Evolutionary conservation across 768 basidiomycete species (phyloP).

Genomic region (Pulveroboletus ravenelii): DNA sequence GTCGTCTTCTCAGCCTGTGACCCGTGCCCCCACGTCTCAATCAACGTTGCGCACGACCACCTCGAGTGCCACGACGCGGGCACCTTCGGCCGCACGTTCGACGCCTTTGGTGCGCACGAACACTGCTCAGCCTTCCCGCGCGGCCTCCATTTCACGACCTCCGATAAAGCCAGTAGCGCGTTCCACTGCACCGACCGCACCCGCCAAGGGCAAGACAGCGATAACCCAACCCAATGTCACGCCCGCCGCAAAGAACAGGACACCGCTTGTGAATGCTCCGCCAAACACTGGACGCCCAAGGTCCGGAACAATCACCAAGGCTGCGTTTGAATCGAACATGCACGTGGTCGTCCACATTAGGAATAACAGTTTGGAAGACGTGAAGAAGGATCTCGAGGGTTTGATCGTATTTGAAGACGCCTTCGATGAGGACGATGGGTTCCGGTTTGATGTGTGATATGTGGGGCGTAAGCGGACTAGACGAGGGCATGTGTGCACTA

Average conservation of each 20-base stretch:
- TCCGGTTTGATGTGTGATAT: constrained; percentile 24
- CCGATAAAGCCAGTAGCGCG: constrained; percentile 7
- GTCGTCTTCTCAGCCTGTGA: constrained; percentile 19
- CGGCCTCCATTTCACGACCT: constrained; percentile 4
- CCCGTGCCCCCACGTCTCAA: constrained; percentile 23
- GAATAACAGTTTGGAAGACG: constrained; percentile 25
- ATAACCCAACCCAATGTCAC: background rate
- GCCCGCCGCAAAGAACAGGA: background rate
- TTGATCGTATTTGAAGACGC: constrained; percentile 27
- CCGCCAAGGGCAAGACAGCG: constrained; percentile 8
- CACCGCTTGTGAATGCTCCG: background rate
- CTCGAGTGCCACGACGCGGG: constrained; percentile 20
- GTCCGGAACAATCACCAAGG: constrained; percentile 25
- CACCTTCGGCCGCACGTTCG: constrained; percentile 12
- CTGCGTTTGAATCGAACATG: constrained; percentile 19
- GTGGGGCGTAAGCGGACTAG: too few species aligned
- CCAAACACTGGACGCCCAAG: constrained; percentile 11
- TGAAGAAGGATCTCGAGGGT: constrained; percentile 30
- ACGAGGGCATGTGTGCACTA: background rate
- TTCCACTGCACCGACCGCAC: background rate
- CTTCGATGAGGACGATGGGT: constrained; percentile 27
- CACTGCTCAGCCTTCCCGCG: constrained; percentile 5
- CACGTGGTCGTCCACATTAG: constrained; percentile 15
- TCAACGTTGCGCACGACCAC: constrained; percentile 13
- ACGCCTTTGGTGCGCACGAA: constrained; percentile 14